These are phyloP conservation scores for Lentinula detonsa DNA, from an alignment of 768 basidiomycete species.

Conservation along the genomic window DNA sequence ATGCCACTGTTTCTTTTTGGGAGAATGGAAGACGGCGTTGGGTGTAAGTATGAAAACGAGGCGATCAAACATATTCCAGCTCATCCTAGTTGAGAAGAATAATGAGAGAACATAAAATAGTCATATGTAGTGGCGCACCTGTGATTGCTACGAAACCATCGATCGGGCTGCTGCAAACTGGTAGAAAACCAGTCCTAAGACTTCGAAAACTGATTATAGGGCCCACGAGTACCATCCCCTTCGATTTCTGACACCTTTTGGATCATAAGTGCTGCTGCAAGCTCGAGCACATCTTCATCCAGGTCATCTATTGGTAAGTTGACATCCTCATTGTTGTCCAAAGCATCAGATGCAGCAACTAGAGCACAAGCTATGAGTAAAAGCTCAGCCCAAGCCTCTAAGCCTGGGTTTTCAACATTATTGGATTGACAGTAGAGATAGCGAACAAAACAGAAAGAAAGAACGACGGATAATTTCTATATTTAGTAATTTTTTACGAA, in stretches of 20 bases:
- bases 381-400: neutral
- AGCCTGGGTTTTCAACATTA: neutral
- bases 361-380: neutral
- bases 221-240: slow-evolving; percentile 5
- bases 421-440: neutral
- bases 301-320: neutral
- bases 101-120: too few relatives aligned
- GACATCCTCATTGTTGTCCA: neutral
- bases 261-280: neutral
- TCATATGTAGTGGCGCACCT: neutral
- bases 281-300: neutral
- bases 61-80: neutral
- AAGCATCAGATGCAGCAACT: neutral
- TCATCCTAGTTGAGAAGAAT: neutral
- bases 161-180: slow-evolving; percentile 9
- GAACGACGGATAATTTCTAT: too few relatives aligned
- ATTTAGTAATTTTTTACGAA: too few relatives aligned
- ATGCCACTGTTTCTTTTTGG: neutral
- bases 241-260: neutral
- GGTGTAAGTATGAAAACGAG: neutral
- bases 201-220: slow-evolving; percentile 11
- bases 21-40: neutral
- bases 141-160: slow-evolving; percentile 8
- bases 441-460: neutral
- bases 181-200: slow-evolving; percentile 11